Percentiles rank a stretch among this genome's conserved stretches.
phyloP scores from a whole-genome alignment of 2,329 filamentous ascomycete genomes.

The Trichoderma koningii region DNA sequence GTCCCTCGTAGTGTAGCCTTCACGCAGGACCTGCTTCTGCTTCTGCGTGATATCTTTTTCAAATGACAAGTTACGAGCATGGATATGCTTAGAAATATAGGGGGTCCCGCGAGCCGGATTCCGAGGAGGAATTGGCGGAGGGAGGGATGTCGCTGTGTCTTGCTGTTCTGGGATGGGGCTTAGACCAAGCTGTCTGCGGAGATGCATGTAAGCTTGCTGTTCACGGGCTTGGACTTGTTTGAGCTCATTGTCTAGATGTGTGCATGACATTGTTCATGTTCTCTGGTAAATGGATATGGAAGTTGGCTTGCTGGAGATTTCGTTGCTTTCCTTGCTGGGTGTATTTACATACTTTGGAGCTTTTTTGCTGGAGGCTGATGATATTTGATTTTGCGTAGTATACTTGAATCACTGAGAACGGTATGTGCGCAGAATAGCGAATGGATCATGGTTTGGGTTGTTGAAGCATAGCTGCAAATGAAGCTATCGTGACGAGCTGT shows the following conservation, averaged over 20 bases:
- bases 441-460: too few relatives aligned
- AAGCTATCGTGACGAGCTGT: too few relatives aligned
- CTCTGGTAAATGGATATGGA: neutral
- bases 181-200: neutral
- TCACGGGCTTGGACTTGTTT: neutral
- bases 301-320: neutral
- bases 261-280: neutral
- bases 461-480: too few relatives aligned
- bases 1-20: rapidly evolving
- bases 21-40: rapidly evolving
- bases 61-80: neutral
- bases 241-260: neutral
- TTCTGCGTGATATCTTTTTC: neutral
- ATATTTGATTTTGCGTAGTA: too few relatives aligned
- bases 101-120: neutral
- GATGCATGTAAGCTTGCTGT: neutral
- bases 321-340: too few relatives aligned
- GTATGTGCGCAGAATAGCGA: too few relatives aligned
- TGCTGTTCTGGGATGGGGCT: neutral
- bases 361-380: too few relatives aligned
- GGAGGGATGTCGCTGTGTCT: neutral
- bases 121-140: neutral
- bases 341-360: too few relatives aligned
- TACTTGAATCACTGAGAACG: too few relatives aligned
- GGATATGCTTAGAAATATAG: neutral